phyloP scores from a whole-genome alignment of 306 rosid genomes.

The Luffa acutangula region DNA sequence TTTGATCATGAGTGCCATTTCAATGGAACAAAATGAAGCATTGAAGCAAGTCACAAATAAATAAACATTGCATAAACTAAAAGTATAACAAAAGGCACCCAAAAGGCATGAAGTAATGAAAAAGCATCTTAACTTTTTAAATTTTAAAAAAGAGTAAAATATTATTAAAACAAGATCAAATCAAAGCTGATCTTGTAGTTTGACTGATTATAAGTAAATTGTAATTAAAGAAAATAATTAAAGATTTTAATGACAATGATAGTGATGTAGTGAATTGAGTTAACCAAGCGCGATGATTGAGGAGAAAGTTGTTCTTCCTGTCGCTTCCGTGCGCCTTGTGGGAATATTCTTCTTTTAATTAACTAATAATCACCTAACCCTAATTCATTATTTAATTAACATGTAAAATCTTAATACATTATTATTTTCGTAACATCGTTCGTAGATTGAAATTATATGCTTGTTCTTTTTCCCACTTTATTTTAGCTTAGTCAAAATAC shows the following conservation, averaged over 20 bases:
- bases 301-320: constrained; percentile 25
- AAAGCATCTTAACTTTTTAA: neutral
- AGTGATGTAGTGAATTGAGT: constrained; percentile 3
- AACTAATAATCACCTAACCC: constrained; percentile 6
- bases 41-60: neutral
- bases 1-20: neutral
- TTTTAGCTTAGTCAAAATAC: too few species aligned
- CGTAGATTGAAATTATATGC: neutral
- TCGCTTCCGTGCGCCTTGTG: constrained; percentile 14
- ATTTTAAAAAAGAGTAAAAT: neutral
- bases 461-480: neutral
- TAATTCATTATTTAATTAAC: neutral
- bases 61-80: neutral
- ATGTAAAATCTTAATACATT: neutral
- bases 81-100: neutral
- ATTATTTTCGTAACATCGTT: neutral
- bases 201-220: neutral
- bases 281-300: constrained; percentile 19
- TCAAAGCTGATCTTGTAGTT: neutral
- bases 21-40: neutral
- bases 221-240: neutral
- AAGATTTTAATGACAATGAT: neutral
- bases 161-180: neutral
- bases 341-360: neutral
- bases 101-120: neutral